Base-by-base conservation (phyloP, 2,329 filamentous ascomycete genomes). In the Claviceps sp. region DNA sequence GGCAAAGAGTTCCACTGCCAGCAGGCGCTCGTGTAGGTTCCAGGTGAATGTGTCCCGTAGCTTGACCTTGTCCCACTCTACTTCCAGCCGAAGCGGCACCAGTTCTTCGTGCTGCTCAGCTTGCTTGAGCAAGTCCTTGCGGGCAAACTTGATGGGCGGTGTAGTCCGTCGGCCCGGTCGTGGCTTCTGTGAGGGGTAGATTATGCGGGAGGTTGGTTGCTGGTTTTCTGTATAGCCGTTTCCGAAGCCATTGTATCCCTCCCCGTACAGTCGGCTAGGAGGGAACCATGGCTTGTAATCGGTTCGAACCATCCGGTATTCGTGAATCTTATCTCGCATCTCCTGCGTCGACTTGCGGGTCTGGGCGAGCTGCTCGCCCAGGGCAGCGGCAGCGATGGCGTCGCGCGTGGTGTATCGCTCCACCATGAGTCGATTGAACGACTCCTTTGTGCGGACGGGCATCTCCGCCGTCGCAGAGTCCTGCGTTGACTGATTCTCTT, bases 1-100 rank as follows among this genome's bases (percentile, higher is more conserved):
- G 1, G 90, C 87, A 65, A 97, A 97, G 11, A 93, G 68, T 53
- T 95, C 85, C 20, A 84, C 80, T 22, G 81, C 77, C 3, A 94
- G 79, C 13, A 93, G 77, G 54, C 90, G 84, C 65, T 98, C 93
- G 70, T 96, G 88, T 38, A 97, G 76, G 67, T 98, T 98, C 90
- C 91, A 98, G 3, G 93, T 97, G 60, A 98, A 96, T 1, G 93
- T 97, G 67, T 98, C 93, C 65, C 93, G 86, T 55, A 98, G 76
- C 69, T 93, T 93, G 60, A 97, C 81, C 71, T 95, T 95, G 59
- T 97, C 91, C 78, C 87, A 87, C 62, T 98, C 93, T 48, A 97
- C 87, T 61, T 98, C 93, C 51, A 98, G 71, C 47, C 93, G 81
- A 58, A 98, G 79, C 2, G 93, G 93, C 1, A 97, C 87, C 51